Percentiles rank a stretch among this genome's conserved stretches.
Evolutionary conservation across 1,139 yeast genomes (phyloP).

Genomic region (Dujonia santamariae): DNA sequence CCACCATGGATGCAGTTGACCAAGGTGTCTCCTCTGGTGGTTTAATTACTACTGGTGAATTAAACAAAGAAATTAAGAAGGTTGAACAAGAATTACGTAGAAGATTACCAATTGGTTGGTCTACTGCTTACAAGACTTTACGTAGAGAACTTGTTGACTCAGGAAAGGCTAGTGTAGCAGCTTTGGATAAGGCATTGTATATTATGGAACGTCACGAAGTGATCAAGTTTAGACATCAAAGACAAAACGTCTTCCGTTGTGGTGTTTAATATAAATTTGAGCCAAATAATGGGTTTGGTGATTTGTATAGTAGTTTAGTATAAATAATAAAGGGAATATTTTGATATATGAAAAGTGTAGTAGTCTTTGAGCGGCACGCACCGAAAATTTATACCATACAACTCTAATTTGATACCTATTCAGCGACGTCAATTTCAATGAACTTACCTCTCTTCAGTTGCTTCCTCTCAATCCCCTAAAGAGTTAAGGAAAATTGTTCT

Average conservation of each 20-base stretch:
- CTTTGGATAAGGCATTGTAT: conserved; percentile 79
- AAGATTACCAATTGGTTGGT: conserved; percentile 95
- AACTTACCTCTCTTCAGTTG: too few species aligned
- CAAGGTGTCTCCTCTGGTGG: conserved; percentile 61
- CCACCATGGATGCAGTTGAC: conserved; percentile 96
- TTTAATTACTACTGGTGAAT: conserved; percentile 43
- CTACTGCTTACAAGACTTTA: conserved; percentile 82
- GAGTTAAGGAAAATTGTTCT: too few species aligned
- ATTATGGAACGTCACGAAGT: conserved; percentile 85
- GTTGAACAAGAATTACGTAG: conserved; percentile 85
- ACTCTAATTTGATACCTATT: too few species aligned
- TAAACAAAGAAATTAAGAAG: conserved; percentile 67
- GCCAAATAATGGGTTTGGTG: too few species aligned
- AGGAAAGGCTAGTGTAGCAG: conserved; percentile 62
- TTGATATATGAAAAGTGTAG: too few species aligned
- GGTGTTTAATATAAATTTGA: conserved; percentile 60
- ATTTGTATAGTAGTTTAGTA: too few species aligned
- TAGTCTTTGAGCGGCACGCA: too few species aligned
- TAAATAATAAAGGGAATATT: too few species aligned
- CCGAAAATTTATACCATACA: too few species aligned
- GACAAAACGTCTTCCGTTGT: conserved; percentile 78
- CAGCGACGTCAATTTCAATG: too few species aligned
- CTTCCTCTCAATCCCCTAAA: too few species aligned
- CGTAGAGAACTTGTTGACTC: conserved; percentile 80
- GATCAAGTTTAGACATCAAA: conserved; percentile 82